Conservation (phyloP, 768 basidiomycete genomes). For the Tricholoma terreum region DNA sequence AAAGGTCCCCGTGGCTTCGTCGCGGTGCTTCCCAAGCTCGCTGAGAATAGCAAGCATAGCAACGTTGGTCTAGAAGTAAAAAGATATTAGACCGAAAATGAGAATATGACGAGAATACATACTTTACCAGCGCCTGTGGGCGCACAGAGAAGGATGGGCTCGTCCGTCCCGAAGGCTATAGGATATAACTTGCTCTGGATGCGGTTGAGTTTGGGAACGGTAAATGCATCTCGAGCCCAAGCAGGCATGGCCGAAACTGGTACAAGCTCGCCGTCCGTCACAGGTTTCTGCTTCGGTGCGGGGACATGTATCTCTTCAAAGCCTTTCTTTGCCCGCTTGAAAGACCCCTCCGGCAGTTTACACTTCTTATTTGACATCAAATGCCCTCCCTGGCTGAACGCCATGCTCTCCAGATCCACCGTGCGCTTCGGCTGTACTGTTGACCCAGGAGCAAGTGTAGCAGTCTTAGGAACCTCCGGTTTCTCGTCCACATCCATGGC, state of each 20-base stretch:
- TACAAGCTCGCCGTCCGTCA: slow-evolving; percentile 64
- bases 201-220: slow-evolving; percentile 77
- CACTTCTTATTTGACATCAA: slow-evolving; percentile 99
- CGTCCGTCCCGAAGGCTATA: slow-evolving; percentile 90
- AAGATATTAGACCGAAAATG: slow-evolving; percentile 15
- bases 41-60: slow-evolving; percentile 94
- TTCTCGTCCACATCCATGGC: slow-evolving; percentile 81
- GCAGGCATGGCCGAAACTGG: slow-evolving; percentile 69
- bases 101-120: slow-evolving; percentile 20
- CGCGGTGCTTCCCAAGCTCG: slow-evolving; percentile 85
- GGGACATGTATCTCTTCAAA: slow-evolving; percentile 98
- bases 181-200: slow-evolving; percentile 94
- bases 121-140: slow-evolving; percentile 99
- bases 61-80: slow-evolving; percentile 78
- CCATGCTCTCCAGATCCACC: slow-evolving; percentile 90
- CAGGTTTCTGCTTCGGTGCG: slow-evolving; percentile 76
- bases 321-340: slow-evolving; percentile 94
- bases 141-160: slow-evolving; percentile 93
- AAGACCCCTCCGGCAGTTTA: slow-evolving; percentile 95
- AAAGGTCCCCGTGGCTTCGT: slow-evolving; percentile 74
- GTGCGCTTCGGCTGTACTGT: slow-evolving; percentile 80
- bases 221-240: slow-evolving; percentile 89
- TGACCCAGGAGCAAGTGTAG: slow-evolving; percentile 84
- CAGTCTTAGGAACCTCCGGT: slow-evolving; percentile 70
- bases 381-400: slow-evolving; percentile 95